Base-by-base conservation (phyloP, 192 early-diverging fungal species). In the Thamnidium elegans region DNA sequence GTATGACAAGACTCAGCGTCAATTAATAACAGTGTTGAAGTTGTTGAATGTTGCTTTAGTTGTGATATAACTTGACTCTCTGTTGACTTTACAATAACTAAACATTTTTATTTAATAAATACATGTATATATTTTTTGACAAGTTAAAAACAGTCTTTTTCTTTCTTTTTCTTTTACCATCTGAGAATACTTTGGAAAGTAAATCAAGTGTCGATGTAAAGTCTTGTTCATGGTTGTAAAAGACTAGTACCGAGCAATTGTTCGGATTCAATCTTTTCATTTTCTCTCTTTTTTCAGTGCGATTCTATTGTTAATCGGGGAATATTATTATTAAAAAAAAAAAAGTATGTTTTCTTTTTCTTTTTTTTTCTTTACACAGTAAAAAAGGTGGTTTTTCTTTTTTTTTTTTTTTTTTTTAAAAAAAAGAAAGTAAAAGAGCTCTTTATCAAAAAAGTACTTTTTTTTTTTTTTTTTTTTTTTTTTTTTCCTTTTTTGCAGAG, bases 221-320 rank as follows among this genome's bases (percentile, higher is more conserved):
- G 8, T 56, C 32, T 14, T 39, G 8, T 31, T 36, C 17, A 19
- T 34, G 31, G 17, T 56, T 56, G 10, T 56, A 30, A 10, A 56
- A 56, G 55, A 56, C 34, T 10, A 56, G 30, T 34, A 56, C 55
- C 55, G 55, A 56, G 55, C 31, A 39, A 56, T 56, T 56, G 31
- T 20, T 34, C 34, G 55, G 55, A 56, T 34, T 56, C 55, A 56
- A 39, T 56, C 8, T 56, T 20, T 43, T 59, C 23, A n/a, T n/a
- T 32, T n/a, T 31, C 52, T 21, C 32, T 55, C 21, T 45, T 65
- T 53, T 50, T 51, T 7, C 13, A 31, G 51, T 53, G 11, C 13
- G 51, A 30, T 10, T 31, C 13, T 53, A 14, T 53, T 4, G 21
- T 23, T 26, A 30, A 23, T 21, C 11, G 13, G 26, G 26, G 21